Base-by-base conservation (phyloP, 306 rosid genomes). In the Cucumis cinereus region DNA sequence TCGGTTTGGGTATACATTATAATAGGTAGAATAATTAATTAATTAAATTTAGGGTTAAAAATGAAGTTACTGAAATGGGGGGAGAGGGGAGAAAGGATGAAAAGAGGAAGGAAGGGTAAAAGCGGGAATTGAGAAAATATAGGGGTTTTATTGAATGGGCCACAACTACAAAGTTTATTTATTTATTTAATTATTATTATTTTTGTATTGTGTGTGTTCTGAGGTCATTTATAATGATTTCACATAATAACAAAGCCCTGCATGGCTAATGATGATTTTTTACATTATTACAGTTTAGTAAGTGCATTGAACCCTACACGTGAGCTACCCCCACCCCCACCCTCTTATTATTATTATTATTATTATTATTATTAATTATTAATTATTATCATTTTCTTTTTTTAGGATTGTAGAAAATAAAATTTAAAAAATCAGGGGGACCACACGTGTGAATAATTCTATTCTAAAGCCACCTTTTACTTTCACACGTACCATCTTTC, bases 301-400 rank as follows among this genome's bases (percentile, higher is more conserved):
- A 88, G 91, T 89, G 91, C 96, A 83, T 89, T 88, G 88, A 85
- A 83, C 91, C 92, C 95, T 89, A 88, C 97, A 89, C 97, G 97
- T 92, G 97, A 94, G 84, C 86, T 79, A 73, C 15, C 83, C 80
- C 35, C 35, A 30, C 35, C 35, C 35, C 3, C 35, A 30, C 7
- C 49, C 12, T 43, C 11, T 43, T 43, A 10, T 43, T 43, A 43
- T 43, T 43, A 43, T 43, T 43, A 43, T 11, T 43, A 11, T 43
- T 40, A 6, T 40, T 40, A 7, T 9, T 40, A 7, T 40, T 40
- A 40, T 40, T 40, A n/a, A n/a, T n/a, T n/a, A n/a, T n/a, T n/a
- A n/a, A 40, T 40, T 43, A 43, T 43, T 43, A 8, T 77, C 47
- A n/a, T 40, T 83, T 49, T 72, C 73, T 75, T 78, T 67, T 78